phyloP scores from a whole-genome alignment of 805 yeast species.

The Grigorovia humatica region DNA sequence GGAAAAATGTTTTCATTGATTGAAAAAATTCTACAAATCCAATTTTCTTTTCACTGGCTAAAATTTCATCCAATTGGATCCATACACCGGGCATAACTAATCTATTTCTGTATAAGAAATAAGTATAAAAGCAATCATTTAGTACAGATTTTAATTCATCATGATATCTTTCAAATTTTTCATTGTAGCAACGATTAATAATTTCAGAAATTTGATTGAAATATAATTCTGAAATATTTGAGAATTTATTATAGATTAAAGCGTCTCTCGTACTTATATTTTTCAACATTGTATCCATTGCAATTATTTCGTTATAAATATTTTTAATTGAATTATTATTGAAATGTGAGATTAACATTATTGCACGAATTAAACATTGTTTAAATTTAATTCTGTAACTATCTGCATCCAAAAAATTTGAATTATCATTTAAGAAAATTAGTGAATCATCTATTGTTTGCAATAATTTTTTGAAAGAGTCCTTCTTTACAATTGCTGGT shows the following conservation, averaged over 20 bases:
- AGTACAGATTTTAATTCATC: constrained; percentile 45
- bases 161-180: constrained; percentile 40
- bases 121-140: constrained; percentile 51
- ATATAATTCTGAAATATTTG: constrained; percentile 33
- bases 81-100: constrained; percentile 37
- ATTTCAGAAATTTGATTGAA: constrained; percentile 31
- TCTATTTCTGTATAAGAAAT: constrained; percentile 46
- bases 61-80: constrained; percentile 28
- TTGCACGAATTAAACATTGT: constrained; percentile 74
- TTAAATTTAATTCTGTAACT: constrained; percentile 61
- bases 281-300: constrained; percentile 17
- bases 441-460: constrained; percentile 56
- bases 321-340: constrained; percentile 34
- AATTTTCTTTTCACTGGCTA: constrained; percentile 11
- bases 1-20: constrained; percentile 47
- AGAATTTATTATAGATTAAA: constrained; percentile 55
- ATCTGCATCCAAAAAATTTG: constrained; percentile 60
- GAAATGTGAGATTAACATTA: constrained; percentile 64
- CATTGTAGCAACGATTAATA: constrained; percentile 21
- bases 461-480: constrained; percentile 45
- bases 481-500: constrained; percentile 46
- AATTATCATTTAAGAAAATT: constrained; percentile 42
- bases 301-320: constrained; percentile 23
- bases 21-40: constrained; percentile 52
- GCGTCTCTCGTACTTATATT: constrained; percentile 42